phyloP scores from a whole-genome alignment of 1,284 basidiomycete genomes.

The Papiliotrema terrestris region DNA sequence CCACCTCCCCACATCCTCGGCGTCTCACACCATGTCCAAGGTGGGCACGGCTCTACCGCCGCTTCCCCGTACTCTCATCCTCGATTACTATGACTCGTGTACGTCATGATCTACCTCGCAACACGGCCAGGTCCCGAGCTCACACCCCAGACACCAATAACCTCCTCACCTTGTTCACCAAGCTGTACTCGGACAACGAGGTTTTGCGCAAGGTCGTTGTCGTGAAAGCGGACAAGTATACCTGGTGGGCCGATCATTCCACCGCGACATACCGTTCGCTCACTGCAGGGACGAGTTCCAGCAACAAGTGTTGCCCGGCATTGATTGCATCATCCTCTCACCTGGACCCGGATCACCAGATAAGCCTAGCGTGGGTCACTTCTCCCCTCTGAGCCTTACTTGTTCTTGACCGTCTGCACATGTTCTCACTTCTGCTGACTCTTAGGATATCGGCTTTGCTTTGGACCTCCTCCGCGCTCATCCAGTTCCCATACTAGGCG shows the following conservation, averaged over 20 bases:
- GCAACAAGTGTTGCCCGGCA: conserved; percentile 34
- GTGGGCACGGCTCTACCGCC: conserved; percentile 17
- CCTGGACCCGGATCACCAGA: conserved; percentile 49
- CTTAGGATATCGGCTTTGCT: conserved; percentile 47
- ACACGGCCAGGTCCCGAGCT: background rate
- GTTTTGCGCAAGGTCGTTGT: conserved; percentile 47
- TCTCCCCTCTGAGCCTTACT: no score
- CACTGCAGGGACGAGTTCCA: conserved; percentile 40
- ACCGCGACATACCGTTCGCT: background rate
- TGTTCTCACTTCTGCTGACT: no score
- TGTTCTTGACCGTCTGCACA: no score
- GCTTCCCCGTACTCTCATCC: conserved; percentile 45
- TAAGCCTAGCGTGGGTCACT: conserved; percentile 26
- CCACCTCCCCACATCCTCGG: background rate
- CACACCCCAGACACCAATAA: conserved; percentile 46
- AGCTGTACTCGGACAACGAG: conserved; percentile 43
- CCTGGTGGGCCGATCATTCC: conserved; percentile 30
- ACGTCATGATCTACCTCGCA: conserved; percentile 10
- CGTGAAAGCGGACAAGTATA: conserved; percentile 46
- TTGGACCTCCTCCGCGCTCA: conserved; percentile 41
- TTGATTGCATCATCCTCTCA: conserved; percentile 50
- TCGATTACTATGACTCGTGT: conserved; percentile 51
- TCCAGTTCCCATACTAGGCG: conserved; percentile 49
- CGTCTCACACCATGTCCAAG: background rate
- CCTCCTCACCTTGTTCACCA: conserved; percentile 47